phyloP scores from a whole-genome alignment of 352 stramenopile species.

The Globisporangium cystogenes region DNA sequence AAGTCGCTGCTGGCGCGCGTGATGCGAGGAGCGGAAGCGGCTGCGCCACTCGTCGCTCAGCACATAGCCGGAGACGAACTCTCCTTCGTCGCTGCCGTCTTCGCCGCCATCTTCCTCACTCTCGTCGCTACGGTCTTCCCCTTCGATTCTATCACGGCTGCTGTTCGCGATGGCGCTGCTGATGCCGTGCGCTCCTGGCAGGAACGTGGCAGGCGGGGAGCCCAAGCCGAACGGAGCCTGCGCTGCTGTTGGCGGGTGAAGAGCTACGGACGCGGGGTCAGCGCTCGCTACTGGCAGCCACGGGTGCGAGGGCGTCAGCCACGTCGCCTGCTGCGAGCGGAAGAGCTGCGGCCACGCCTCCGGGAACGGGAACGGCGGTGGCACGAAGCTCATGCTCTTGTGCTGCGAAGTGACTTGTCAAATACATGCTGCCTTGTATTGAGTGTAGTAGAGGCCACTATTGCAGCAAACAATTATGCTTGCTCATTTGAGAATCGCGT shows the following conservation, averaged over 20 bases:
- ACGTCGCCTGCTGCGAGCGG: constrained; percentile 28
- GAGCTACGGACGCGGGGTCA: no score
- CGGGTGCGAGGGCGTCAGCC: constrained; percentile 22
- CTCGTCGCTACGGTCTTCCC: neutral
- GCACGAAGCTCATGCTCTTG: constrained; percentile 43
- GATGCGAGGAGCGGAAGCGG: constrained; percentile 27
- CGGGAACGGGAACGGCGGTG: constrained; percentile 75
- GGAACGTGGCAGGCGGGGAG: neutral
- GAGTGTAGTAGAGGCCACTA: neutral
- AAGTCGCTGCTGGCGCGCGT: constrained; percentile 14
- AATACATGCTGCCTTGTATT: neutral
- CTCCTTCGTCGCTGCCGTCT: constrained; percentile 18
- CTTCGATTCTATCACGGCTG: neutral
- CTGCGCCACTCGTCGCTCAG: constrained; percentile 68
- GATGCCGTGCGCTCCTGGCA: neutral
- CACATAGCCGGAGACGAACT: constrained; percentile 71
- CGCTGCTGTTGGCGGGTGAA: neutral
- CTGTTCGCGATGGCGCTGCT: neutral
- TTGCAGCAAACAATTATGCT: neutral
- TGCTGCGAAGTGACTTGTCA: neutral
- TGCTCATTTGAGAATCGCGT: constrained; percentile 5
- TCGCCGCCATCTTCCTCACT: constrained; percentile 13
- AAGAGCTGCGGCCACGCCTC: constrained; percentile 54
- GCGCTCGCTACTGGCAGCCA: neutral
- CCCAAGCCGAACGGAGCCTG: neutral